phyloP scores from a whole-genome alignment of 2,329 filamentous ascomycete species.

The Botrytis medusae region DNA sequence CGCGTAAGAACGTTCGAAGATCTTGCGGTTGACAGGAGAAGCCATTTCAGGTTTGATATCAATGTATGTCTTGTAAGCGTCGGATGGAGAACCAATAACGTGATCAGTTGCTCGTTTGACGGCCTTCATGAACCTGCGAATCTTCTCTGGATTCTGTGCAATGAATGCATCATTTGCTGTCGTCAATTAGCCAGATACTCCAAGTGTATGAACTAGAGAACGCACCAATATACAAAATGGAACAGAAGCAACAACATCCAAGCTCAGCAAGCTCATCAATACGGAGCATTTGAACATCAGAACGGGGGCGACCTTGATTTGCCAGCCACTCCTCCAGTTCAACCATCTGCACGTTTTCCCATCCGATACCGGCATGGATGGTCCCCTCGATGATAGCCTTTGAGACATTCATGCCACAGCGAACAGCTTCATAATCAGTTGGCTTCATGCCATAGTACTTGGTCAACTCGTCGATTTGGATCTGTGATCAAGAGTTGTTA shows the following conservation, averaged over 20 bases:
- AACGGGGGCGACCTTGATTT: conserved; percentile 58
- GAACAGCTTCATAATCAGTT: conserved; percentile 71
- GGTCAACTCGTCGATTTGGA: conserved; percentile 79
- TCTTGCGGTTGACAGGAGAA: conserved; percentile 69
- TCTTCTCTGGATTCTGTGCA: conserved; percentile 62
- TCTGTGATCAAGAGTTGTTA: conserved; percentile 45
- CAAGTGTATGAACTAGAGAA: neutral
- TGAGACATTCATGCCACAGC: conserved; percentile 79
- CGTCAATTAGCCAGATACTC: neutral
- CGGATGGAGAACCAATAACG: conserved; percentile 61
- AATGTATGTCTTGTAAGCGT: conserved; percentile 67
- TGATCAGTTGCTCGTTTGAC: conserved; percentile 74
- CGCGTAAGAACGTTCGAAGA: conserved; percentile 75
- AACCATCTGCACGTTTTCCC: conserved; percentile 83
- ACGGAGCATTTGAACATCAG: conserved; percentile 75
- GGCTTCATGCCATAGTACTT: conserved; percentile 74
- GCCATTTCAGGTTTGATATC: conserved; percentile 72
- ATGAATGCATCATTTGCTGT: conserved; percentile 65
- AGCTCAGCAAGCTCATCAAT: conserved; percentile 79
- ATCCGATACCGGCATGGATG: conserved; percentile 73
- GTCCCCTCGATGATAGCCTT: conserved; percentile 71
- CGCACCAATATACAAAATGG: conserved; percentile 71
- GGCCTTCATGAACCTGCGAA: conserved; percentile 66
- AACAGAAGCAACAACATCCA: conserved; percentile 83
- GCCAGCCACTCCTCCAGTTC: conserved; percentile 76